Evolutionary conservation across 108 stramenopile species (phyloP).

Genomic region (Stephanodiscus triporus): DNA sequence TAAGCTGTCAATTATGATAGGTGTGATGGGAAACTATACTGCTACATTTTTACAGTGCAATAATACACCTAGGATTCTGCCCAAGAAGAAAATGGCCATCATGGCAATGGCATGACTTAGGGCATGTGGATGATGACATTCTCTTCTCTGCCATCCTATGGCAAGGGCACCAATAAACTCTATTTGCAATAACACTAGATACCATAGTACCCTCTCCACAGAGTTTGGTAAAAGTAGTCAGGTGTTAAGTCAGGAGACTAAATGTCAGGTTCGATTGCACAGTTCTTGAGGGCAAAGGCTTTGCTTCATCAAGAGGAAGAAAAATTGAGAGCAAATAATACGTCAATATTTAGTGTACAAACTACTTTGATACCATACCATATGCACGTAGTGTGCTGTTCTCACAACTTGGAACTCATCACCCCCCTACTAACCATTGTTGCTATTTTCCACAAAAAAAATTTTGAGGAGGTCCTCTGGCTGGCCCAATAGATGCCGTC

Average conservation of each 20-base stretch:
- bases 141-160: no score
- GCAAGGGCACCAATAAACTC: no score
- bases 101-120: no score
- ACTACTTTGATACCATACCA: not conserved
- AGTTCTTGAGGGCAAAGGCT: not conserved
- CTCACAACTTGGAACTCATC: slow-evolving; percentile 1
- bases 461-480: slow-evolving; percentile 7
- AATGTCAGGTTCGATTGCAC: not conserved
- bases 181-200: no score
- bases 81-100: no score
- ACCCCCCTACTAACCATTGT: not conserved
- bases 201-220: no score
- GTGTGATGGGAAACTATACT: no score
- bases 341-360: not conserved
- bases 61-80: no score
- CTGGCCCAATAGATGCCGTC: slow-evolving; percentile 13
- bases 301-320: not conserved
- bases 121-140: no score
- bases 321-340: not conserved
- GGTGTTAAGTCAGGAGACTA: not conserved
- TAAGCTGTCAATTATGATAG: no score
- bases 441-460: not conserved
- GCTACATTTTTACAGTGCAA: no score
- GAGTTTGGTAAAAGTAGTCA: not conserved
- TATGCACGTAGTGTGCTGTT: not conserved